These are phyloP conservation scores for Parasitella parasitica DNA, from an alignment of 371 early-diverging fungal genomes.

Conservation along the genomic window DNA sequence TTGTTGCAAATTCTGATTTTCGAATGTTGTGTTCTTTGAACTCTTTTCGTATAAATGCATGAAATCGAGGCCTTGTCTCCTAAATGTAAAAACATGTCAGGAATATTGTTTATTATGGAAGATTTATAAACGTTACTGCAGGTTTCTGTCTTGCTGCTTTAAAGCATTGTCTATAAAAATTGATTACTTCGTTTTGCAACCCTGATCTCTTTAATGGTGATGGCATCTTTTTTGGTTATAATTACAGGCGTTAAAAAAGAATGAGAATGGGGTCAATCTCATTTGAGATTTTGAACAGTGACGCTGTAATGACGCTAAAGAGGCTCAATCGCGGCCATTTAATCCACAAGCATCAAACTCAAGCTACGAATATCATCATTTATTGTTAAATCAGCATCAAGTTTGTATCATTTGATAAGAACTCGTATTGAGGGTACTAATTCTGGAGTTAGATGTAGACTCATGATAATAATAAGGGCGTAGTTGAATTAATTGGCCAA, in stretches of 20 bases:
- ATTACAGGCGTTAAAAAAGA: neutral
- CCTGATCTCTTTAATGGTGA: slow-evolving; percentile 56
- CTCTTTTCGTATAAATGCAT: slow-evolving; percentile 60
- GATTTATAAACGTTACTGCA: too few species aligned
- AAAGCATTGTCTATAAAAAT: slow-evolving; percentile 61
- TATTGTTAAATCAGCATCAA: neutral
- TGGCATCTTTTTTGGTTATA: slow-evolving; percentile 17
- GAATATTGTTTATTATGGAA: too few species aligned
- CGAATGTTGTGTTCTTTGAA: slow-evolving; percentile 55
- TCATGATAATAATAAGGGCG: neutral
- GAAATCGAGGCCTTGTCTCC: slow-evolving; percentile 58
- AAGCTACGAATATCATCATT: neutral
- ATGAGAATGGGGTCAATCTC: neutral
- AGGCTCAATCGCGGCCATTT: neutral
- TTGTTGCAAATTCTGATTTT: slow-evolving; percentile 63
- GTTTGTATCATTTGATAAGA: neutral
- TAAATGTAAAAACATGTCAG: slow-evolving; percentile 8
- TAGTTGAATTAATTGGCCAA: neutral
- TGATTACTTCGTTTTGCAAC: slow-evolving; percentile 58
- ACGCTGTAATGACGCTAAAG: neutral
- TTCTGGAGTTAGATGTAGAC: neutral
- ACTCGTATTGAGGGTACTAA: neutral
- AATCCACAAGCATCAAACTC: neutral
- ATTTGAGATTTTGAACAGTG: neutral
- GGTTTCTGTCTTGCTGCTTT: slow-evolving; percentile 61